These are phyloP conservation scores for Parachlorella kessleri DNA, from an alignment of 139 green algal genomes.

Conservation along the genomic window DNA sequence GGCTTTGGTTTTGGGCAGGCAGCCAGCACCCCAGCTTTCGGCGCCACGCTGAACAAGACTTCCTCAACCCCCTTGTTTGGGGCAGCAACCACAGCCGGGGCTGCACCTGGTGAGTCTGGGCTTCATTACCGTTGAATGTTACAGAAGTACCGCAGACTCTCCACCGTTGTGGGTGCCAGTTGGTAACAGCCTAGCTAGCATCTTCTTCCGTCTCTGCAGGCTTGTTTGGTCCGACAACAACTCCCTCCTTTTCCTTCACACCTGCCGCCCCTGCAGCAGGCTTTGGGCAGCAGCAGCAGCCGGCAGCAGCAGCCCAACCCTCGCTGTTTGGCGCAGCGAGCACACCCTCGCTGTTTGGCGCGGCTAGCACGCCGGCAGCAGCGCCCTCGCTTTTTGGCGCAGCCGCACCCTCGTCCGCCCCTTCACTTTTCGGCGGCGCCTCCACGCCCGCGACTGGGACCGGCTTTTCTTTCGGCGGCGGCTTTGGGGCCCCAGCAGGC, in stretches of 20 bases:
- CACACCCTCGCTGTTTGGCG: conserved; percentile 1
- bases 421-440: conserved; percentile 20
- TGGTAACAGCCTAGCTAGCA: background rate
- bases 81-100: background rate
- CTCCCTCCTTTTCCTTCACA: conserved; percentile 21
- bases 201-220: conserved; percentile 1
- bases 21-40: conserved; percentile 23
- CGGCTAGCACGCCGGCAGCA: background rate
- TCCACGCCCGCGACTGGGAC: background rate
- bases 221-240: conserved; percentile 29
- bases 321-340: background rate
- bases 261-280: background rate
- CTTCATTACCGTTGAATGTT: background rate
- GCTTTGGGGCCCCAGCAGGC: background rate
- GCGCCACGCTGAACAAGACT: conserved; percentile 26
- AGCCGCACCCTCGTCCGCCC: background rate
- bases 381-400: conserved; percentile 25
- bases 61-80: conserved; percentile 35
- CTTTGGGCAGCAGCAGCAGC: background rate
- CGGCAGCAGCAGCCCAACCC: background rate
- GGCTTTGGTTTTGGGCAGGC: conserved; percentile 33
- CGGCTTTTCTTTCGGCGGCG: background rate
- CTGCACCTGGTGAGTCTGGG: conserved; percentile 1
- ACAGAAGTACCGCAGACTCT: background rate
- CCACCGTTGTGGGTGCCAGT: background rate